phyloP scores from a whole-genome alignment of 768 basidiomycete genomes.

The Auricularia sp. region DNA sequence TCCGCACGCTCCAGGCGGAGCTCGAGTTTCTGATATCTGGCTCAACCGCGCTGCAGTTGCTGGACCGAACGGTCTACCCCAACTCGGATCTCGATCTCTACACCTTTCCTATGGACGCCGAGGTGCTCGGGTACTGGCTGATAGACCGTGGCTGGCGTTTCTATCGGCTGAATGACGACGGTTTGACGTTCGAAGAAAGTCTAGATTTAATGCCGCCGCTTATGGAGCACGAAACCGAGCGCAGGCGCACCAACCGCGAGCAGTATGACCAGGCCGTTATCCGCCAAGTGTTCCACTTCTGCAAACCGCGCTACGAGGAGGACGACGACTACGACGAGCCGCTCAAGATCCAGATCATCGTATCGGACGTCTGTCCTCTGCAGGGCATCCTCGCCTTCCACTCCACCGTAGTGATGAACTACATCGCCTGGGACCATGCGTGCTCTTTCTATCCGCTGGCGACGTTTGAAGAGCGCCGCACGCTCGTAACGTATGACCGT shows the following conservation, averaged over 20 bases:
- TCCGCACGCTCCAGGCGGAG: constrained; percentile 33
- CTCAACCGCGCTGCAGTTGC: constrained; percentile 43
- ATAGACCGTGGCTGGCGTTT: not conserved
- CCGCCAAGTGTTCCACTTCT: too few species aligned
- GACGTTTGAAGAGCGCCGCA: constrained; percentile 27
- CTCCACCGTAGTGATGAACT: constrained; percentile 35
- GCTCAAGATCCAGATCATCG: too few species aligned
- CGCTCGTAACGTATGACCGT: constrained; percentile 14
- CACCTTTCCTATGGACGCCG: constrained; percentile 6
- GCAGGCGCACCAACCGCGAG: too few species aligned
- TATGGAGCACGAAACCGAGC: too few species aligned
- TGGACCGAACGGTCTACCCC: constrained; percentile 34
- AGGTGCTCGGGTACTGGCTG: not conserved
- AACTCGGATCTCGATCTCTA: constrained; percentile 47
- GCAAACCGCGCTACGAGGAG: too few species aligned
- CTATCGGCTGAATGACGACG: not conserved
- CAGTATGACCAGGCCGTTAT: too few species aligned
- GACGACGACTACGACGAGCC: too few species aligned
- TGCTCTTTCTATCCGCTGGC: constrained; percentile 33
- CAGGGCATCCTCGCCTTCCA: not conserved
- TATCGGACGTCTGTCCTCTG: not conserved
- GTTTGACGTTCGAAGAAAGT: not conserved
- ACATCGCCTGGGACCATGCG: constrained; percentile 32
- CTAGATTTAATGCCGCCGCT: too few species aligned
- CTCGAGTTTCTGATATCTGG: constrained; percentile 44